Percentiles rank a stretch among this genome's conserved stretches.
phyloP scores from a whole-genome alignment of 2,329 filamentous ascomycete genomes.

The Microsporum canis region DNA sequence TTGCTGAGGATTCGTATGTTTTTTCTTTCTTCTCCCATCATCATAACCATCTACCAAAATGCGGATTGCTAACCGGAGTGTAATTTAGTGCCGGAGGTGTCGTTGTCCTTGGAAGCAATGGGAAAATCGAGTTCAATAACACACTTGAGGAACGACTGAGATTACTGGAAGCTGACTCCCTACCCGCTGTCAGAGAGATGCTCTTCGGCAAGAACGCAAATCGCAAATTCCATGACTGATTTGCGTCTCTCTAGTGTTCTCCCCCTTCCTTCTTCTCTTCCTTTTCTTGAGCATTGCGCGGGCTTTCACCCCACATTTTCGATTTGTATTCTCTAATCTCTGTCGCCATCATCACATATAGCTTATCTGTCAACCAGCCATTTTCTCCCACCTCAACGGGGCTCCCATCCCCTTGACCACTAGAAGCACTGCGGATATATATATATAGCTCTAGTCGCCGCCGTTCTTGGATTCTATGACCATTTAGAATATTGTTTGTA shows the following conservation, averaged over 20 bases:
- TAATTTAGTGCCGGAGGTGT: constrained; percentile 65
- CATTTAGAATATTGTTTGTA: constrained; percentile 2
- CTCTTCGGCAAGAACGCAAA: constrained; percentile 93
- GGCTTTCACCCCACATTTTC: neutral
- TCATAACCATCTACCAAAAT: neutral
- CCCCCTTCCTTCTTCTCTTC: neutral
- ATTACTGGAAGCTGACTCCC: constrained; percentile 70
- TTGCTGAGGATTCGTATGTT: constrained; percentile 75
- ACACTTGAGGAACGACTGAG: constrained; percentile 85
- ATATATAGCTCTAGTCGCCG: neutral
- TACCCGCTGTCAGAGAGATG: constrained; percentile 72
- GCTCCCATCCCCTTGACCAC: neutral
- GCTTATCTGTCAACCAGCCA: neutral
- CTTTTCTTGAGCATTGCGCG: neutral
- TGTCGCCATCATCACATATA: neutral
- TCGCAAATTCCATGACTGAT: constrained; percentile 86
- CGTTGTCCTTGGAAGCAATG: constrained; percentile 63
- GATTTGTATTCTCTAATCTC: constrained; percentile 1
- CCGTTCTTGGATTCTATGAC: neutral
- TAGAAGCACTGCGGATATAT: neutral
- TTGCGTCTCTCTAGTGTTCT: neutral
- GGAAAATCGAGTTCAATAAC: constrained; percentile 98
- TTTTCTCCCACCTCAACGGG: neutral
- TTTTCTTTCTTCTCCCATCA: neutral
- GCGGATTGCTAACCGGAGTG: neutral